A percentile compares a stretch with the other conserved stretches of the same genome.
phyloP scores from a whole-genome alignment of 169 alveolate species.

The Plasmodium malariae region DNA sequence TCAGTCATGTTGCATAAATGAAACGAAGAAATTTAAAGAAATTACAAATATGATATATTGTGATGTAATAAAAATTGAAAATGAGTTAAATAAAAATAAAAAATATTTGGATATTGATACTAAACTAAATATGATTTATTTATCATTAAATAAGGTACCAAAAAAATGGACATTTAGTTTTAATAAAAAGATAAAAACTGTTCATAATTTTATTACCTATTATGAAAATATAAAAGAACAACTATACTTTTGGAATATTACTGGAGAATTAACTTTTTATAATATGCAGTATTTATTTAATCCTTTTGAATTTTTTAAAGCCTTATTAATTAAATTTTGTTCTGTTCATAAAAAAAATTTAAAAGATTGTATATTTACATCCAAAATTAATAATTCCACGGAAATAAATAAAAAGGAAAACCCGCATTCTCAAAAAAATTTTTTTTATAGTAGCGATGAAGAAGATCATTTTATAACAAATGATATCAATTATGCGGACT shows the following conservation, averaged over 20 bases:
- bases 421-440: constrained; percentile 38
- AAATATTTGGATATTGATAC: constrained; percentile 33
- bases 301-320: constrained; percentile 44
- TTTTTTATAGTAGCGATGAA: constrained; percentile 67
- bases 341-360: constrained; percentile 42
- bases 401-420: constrained; percentile 24
- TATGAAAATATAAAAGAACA: constrained; percentile 67
- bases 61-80: constrained; percentile 51
- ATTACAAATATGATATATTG: constrained; percentile 38
- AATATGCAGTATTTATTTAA: constrained; percentile 57
- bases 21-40: constrained; percentile 44
- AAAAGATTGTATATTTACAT: constrained; percentile 35
- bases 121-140: constrained; percentile 32
- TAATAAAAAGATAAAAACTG: constrained; percentile 52
- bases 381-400: constrained; percentile 10
- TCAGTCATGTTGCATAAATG: constrained; percentile 51
- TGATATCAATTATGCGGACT: constrained; percentile 29
- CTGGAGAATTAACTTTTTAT: constrained; percentile 64
- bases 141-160: constrained; percentile 52
- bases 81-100: constrained; percentile 56
- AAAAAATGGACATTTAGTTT: constrained; percentile 36
- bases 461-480: constrained; percentile 17
- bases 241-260: constrained; percentile 68
- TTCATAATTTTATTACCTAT: constrained; percentile 49
- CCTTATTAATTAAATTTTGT: constrained; percentile 56